Evolutionary conservation across 225 moss, liverwort and hornwort species (phyloP).

Genomic region (Marchantia paleacea): DNA sequence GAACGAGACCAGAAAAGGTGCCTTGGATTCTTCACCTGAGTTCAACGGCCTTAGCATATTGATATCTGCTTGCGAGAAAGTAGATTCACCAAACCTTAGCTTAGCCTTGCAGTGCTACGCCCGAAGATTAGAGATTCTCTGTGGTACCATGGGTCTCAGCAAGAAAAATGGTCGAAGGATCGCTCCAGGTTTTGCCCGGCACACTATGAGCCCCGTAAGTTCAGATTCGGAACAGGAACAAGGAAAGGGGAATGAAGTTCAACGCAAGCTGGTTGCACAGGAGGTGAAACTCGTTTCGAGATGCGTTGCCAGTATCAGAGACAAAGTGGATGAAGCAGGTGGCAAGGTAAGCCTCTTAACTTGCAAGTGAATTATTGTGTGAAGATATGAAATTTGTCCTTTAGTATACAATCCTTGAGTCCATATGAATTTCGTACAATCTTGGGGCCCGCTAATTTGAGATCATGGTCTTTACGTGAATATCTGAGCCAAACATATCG

Average conservation of each 20-base stretch:
- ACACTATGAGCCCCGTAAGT: constrained; percentile 32
- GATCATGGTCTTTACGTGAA: too few relatives aligned
- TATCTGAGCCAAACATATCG: too few relatives aligned
- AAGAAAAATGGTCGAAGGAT: constrained; percentile 50
- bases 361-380: background rate
- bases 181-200: constrained; percentile 29
- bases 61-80: constrained; percentile 73
- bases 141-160: constrained; percentile 57
- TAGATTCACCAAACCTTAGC: constrained; percentile 61
- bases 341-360: constrained; percentile 33
- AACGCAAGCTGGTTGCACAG: constrained; percentile 66
- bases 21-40: constrained; percentile 75
- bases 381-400: too few relatives aligned
- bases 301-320: constrained; percentile 58
- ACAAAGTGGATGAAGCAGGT: constrained; percentile 58
- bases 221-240: constrained; percentile 61
- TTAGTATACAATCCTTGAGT: too few relatives aligned
- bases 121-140: constrained; percentile 76
- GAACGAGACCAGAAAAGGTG: constrained; percentile 64
- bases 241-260: constrained; percentile 48
- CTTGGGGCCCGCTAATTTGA: too few relatives aligned
- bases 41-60: constrained; percentile 72
- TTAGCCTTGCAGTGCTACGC: constrained; percentile 84
- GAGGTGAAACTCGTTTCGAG: constrained; percentile 76
- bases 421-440: too few relatives aligned